phyloP scores from a whole-genome alignment of 2,329 filamentous ascomycete species.

The Colletotrichum higginsianum region DNA sequence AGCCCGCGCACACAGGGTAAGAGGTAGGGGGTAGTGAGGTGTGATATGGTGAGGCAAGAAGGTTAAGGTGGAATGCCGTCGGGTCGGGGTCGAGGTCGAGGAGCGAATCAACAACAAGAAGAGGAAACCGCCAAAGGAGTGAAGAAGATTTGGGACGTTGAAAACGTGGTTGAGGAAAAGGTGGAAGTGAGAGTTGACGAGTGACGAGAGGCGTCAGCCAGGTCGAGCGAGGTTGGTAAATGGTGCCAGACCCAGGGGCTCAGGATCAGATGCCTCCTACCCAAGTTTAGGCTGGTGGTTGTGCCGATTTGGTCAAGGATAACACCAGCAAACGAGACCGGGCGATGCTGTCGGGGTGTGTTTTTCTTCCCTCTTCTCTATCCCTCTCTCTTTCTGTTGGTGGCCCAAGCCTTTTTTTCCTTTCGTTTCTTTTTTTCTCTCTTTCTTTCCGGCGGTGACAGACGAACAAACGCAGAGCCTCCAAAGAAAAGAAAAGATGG shows the following conservation, averaged over 20 bases:
- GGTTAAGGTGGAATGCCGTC: not conserved
- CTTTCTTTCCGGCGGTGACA: conserved; percentile 23
- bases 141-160: conserved; percentile 14
- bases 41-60: not conserved
- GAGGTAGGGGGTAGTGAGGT: not conserved
- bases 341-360: conserved; percentile 20
- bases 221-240: conserved; percentile 14
- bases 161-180: conserved; percentile 7
- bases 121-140: conserved; percentile 36
- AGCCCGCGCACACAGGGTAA: not conserved
- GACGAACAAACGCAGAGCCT: conserved; percentile 36
- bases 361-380: conserved; percentile 7
- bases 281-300: conserved; percentile 24
- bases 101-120: conserved; percentile 34
- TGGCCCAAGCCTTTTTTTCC: conserved; percentile 24
- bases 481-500: conserved; percentile 23
- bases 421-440: conserved; percentile 21
- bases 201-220: conserved; percentile 37
- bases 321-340: conserved; percentile 24
- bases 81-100: conserved; percentile 3
- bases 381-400: not conserved
- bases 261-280: conserved; percentile 17
- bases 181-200: conserved; percentile 10
- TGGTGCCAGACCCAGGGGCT: conserved; percentile 23
- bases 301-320: conserved; percentile 29